These are phyloP conservation scores for Pisolithus marmoratus DNA, from an alignment of 768 basidiomycete species.

Conservation along the genomic window DNA sequence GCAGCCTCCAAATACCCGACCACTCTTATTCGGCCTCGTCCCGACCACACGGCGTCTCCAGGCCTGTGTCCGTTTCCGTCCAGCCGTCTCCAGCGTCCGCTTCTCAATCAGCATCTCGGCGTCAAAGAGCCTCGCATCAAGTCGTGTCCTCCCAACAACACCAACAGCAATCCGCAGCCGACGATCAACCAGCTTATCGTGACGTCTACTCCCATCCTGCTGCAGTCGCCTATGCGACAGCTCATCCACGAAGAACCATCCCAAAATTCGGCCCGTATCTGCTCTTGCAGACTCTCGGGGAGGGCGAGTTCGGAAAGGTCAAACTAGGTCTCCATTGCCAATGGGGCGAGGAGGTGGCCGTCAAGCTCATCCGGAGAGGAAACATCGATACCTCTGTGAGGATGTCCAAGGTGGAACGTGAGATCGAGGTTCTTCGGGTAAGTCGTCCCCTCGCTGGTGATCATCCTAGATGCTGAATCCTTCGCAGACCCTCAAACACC, in stretches of 20 bases:
- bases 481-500: conserved; percentile 83
- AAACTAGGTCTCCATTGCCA: conserved; percentile 92
- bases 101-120: conserved; percentile 39
- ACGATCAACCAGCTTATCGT: conserved; percentile 46
- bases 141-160: conserved; percentile 51
- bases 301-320: conserved; percentile 98
- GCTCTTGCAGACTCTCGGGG: conserved; percentile 91
- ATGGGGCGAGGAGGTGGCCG: conserved; percentile 98
- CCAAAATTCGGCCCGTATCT: conserved; percentile 96
- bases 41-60: conserved; percentile 33
- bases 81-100: conserved; percentile 44
- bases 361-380: conserved; percentile 91
- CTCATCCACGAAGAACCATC: conserved; percentile 80
- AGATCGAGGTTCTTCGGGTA: conserved; percentile 95
- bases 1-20: conserved; percentile 42
- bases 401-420: conserved; percentile 93
- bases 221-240: conserved; percentile 73
- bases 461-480: conserved; percentile 4
- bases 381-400: conserved; percentile 83
- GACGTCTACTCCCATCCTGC: conserved; percentile 85
- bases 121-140: conserved; percentile 69
- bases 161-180: conserved; percentile 30
- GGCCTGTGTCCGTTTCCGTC: conserved; percentile 58
- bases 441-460: conserved; percentile 23
- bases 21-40: conserved; percentile 37